phyloP scores from a whole-genome alignment of 768 basidiomycete genomes.

The Chiua virens region DNA sequence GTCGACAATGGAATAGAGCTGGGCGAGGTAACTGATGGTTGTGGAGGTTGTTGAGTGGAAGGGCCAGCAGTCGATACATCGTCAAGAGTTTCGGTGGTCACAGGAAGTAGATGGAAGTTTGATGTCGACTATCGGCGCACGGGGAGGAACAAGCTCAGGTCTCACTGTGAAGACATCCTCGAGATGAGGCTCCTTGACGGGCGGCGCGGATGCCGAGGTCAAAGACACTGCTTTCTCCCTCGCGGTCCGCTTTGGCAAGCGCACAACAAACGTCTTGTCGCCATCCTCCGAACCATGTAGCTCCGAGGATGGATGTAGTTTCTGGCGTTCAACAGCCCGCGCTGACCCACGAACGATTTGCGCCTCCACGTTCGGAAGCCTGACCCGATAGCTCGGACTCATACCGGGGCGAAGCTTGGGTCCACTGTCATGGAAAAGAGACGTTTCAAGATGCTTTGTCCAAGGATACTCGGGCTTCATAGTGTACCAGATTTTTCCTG shows the following conservation, averaged over 20 bases:
- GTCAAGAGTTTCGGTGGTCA: neutral
- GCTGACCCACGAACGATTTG: conserved; percentile 44
- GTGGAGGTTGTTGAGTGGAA: conserved; percentile 10
- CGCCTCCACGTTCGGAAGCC: conserved; percentile 51
- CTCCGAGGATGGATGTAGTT: conserved; percentile 21
- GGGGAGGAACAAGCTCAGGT: conserved; percentile 42
- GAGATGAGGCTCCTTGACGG: conserved; percentile 39
- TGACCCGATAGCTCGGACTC: conserved; percentile 57
- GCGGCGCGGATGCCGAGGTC: conserved; percentile 17
- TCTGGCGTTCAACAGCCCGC: conserved; percentile 4
- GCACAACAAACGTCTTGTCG: conserved; percentile 52
- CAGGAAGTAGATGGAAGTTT: conserved; percentile 33
- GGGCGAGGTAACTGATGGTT: conserved; percentile 7
- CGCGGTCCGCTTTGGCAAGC: conserved; percentile 46
- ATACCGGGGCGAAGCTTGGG: conserved; percentile 60
- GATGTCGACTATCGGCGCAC: conserved; percentile 24
- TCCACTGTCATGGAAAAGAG: conserved; percentile 63
- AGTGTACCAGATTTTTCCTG: conserved; percentile 63
- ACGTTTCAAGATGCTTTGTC: conserved; percentile 81
- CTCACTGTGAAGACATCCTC: conserved; percentile 63
- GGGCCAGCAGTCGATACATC: conserved; percentile 6
- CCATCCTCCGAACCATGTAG: conserved; percentile 38
- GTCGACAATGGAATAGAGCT: conserved; percentile 6
- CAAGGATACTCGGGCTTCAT: conserved; percentile 80
- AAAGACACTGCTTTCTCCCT: conserved; percentile 34